Evolutionary conservation across 805 yeast species (phyloP).

Genomic region (Saccharomyces kudriavzevii): DNA sequence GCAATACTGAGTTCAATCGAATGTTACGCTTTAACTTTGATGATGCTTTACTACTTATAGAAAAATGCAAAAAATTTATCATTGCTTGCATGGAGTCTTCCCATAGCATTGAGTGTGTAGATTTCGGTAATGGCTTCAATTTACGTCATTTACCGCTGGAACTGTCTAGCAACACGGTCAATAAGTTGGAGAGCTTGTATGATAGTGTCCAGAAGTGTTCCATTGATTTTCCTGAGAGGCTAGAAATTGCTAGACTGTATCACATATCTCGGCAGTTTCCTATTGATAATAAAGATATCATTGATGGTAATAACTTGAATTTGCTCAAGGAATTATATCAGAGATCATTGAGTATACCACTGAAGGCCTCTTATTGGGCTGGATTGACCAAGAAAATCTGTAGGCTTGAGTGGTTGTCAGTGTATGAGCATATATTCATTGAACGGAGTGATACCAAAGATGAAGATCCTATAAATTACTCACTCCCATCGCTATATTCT

Average conservation of each 20-base stretch:
- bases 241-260: not conserved
- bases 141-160: constrained; percentile 3
- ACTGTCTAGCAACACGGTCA: constrained; percentile 1
- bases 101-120: not conserved
- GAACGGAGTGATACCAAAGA: constrained; percentile 1
- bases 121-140: constrained; percentile 5
- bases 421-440: constrained; percentile 11
- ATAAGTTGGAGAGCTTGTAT: constrained; percentile 1
- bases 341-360: constrained; percentile 9
- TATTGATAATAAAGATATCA: not conserved
- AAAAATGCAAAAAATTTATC: not conserved
- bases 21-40: not conserved
- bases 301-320: constrained; percentile 4
- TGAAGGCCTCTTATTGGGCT: constrained; percentile 9
- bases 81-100: not conserved
- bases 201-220: constrained; percentile 2
- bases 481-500: constrained; percentile 7
- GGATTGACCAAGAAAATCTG: constrained; percentile 7
- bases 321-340: constrained; percentile 5
- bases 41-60: not conserved
- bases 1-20: not conserved
- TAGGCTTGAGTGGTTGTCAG: constrained; percentile 19
- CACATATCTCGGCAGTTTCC: not conserved
- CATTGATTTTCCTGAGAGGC: constrained; percentile 12
- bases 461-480: constrained; percentile 7